phyloP scores from a whole-genome alignment of 345 rosid species.

The Salix dunnii region DNA sequence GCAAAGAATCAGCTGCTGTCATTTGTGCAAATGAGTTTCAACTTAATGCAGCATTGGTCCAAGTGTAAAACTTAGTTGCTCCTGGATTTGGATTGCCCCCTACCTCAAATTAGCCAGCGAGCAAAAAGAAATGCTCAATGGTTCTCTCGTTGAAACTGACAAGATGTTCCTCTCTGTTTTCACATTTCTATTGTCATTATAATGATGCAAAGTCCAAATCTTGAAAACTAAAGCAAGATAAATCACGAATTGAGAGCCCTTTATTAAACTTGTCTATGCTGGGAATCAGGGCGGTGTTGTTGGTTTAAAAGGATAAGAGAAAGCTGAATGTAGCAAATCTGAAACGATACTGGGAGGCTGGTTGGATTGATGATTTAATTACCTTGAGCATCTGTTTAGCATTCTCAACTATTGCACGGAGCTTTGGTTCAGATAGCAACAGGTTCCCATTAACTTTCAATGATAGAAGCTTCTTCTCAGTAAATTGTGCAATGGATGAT shows the following conservation, averaged over 20 bases:
- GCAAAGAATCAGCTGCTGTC: not conserved
- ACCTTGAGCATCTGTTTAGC: constrained; percentile 81
- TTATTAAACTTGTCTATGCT: not conserved
- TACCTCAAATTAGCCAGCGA: not conserved
- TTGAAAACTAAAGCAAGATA: not conserved
- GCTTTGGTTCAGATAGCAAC: constrained; percentile 76
- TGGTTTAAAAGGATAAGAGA: not conserved
- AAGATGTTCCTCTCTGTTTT: not conserved
- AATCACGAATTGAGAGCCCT: not conserved
- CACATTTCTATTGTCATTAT: not conserved
- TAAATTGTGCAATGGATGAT: constrained; percentile 50
- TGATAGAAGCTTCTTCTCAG: constrained; percentile 67
- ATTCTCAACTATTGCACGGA: constrained; percentile 75
- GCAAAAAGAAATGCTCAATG: not conserved
- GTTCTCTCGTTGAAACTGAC: not conserved
- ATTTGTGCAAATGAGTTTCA: not conserved
- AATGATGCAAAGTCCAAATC: not conserved
- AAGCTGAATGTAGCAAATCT: not conserved
- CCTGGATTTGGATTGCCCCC: not conserved
- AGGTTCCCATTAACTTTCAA: constrained; percentile 59
- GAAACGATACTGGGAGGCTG: not conserved
- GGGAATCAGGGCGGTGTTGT: not conserved
- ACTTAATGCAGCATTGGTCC: not conserved
- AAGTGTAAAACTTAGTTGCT: not conserved
- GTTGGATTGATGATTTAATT: constrained; percentile 12